Evolutionary conservation across 2,329 filamentous ascomycete genomes (phyloP), one percentile per base, ranked within the genome.

Genomic region (Colletotrichum truncatum): DNA sequence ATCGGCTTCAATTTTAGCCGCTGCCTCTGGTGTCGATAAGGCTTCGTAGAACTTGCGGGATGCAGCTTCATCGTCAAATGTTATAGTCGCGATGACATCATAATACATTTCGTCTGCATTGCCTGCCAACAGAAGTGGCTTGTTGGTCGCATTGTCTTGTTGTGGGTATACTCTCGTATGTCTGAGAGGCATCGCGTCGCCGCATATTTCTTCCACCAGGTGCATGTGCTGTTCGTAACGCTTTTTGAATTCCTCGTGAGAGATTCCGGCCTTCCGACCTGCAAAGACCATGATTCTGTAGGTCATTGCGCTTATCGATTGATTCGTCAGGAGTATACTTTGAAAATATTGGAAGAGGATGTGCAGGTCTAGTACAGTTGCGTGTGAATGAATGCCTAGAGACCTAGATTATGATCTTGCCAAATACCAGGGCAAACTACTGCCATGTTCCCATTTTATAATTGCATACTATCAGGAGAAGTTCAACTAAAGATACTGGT

Each of bases 201-300:
- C 53, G 30, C 32, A 41, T 14, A 64, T 6, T 3, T 46, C 28
- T 25, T 46, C 34, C 9, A 64, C 34, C 60, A 64, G 48, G 16
- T 10, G 16, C 16, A 64, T 39, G 28, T 64, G 60, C 25, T 51
- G 60, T 36, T 64, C 60, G 32, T 64, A 64, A 23, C 60, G 53
- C n/a, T 10, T 34, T 36, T 64, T 58, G 23, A 64, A 64, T 25
- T 64, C 53, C 1, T 52, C 53, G 45, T 64, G 60, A 5, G 60
- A 38, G 41, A 64, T 43, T 26, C 53, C 45, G 8, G 30, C 41
- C 30, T 51, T 58, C 25, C 60, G 36, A 8, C 43, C 28, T 3
- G 60, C 60, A 14, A 64, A 38, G n/a, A 64, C 36, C 53, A 64
- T 59, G 23, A 36, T 34, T 25, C 39, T 64, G 45, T 43, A 58